Evolutionary conservation across 495 filamentous ascomycete genomes (phyloP).

Genomic region (Podospora bellae-mahoneyi): DNA sequence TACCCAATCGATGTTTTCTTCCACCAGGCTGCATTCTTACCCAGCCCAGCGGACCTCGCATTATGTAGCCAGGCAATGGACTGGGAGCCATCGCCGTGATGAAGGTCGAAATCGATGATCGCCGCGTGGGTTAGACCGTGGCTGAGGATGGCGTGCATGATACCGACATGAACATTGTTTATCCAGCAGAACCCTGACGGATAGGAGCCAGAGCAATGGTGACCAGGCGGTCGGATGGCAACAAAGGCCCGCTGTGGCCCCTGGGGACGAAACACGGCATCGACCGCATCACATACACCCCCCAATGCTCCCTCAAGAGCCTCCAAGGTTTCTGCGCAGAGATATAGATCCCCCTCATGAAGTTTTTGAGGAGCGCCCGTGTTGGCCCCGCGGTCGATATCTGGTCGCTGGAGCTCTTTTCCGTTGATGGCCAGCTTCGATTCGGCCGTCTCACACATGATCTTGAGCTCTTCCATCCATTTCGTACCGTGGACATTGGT

Average conservation of each 20-base stretch:
- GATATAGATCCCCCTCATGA: constrained; percentile 83
- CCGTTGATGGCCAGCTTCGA: constrained; percentile 64
- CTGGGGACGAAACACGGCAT: constrained; percentile 65
- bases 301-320: constrained; percentile 88
- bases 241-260: constrained; percentile 75
- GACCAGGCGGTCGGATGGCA: constrained; percentile 77
- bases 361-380: constrained; percentile 51
- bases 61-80: constrained; percentile 88
- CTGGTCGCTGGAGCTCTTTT: constrained; percentile 70
- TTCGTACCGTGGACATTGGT: constrained; percentile 78
- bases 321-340: constrained; percentile 76
- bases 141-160: constrained; percentile 76
- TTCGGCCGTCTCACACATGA: constrained; percentile 77
- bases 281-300: constrained; percentile 86
- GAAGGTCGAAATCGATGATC: constrained; percentile 95
- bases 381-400: constrained; percentile 45
- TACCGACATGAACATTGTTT: constrained; percentile 96
- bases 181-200: constrained; percentile 98
- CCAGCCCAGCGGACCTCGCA: constrained; percentile 49
- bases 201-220: constrained; percentile 83
- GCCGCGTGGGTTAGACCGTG: constrained; percentile 90
- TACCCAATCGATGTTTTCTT: constrained; percentile 89
- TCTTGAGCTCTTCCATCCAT: constrained; percentile 89
- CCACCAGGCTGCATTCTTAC: constrained; percentile 64
- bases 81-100: constrained; percentile 95